phyloP scores from a whole-genome alignment of 371 early-diverging fungal genomes.

The Synchytrium microbalum region DNA sequence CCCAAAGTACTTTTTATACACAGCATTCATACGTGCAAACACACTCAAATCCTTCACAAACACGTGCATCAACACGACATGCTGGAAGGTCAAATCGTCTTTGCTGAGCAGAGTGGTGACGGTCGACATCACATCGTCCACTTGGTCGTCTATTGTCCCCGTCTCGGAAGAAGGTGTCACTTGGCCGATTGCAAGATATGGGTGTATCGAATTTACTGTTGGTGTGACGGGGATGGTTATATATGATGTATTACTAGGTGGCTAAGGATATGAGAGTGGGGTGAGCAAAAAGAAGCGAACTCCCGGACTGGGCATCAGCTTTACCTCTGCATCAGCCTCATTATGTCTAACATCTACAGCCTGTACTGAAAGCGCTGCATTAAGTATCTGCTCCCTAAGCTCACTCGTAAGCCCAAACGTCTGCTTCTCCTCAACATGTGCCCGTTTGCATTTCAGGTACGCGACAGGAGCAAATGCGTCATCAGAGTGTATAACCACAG shows the following conservation, averaged over 20 bases:
- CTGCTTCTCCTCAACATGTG: constrained; percentile 38
- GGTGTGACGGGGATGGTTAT: background rate
- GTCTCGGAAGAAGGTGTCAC: background rate
- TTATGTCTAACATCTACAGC: background rate
- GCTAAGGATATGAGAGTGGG: background rate
- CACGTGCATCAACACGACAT: constrained; percentile 56
- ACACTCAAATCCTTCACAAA: constrained; percentile 54
- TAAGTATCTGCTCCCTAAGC: background rate
- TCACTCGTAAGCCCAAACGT: constrained; percentile 5
- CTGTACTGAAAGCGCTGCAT: background rate
- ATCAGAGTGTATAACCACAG: constrained; percentile 67
- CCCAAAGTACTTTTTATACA: constrained; percentile 55
- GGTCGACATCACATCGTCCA: constrained; percentile 11
- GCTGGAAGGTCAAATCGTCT: constrained; percentile 28
- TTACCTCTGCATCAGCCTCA: background rate
- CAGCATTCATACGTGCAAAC: constrained; percentile 52
- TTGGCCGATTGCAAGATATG: background rate
- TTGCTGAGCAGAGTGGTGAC: constrained; percentile 2
- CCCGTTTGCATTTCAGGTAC: constrained; percentile 53
- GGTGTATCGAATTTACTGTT: background rate
- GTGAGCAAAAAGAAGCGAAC: background rate
- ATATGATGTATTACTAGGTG: background rate
- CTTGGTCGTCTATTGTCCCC: constrained; percentile 12
- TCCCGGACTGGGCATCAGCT: background rate
- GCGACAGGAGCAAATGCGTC: constrained; percentile 79